Evolutionary conservation across 306 rosid genomes (phyloP).

Genomic region (Quercus bicolor): DNA sequence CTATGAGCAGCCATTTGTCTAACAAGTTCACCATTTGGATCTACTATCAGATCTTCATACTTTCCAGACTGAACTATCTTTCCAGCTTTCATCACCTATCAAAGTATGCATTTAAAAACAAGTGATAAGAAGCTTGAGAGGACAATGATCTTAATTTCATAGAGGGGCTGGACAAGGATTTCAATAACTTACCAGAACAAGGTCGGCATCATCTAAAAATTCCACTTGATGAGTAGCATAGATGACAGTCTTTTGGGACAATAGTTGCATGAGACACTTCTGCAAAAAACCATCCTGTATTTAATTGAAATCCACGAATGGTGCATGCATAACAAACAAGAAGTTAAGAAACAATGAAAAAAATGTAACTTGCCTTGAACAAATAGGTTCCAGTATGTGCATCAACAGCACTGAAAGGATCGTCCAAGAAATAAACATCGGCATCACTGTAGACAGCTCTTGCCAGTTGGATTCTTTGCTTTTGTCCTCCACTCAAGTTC

Average conservation of each 20-base stretch:
- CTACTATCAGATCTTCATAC: conserved; percentile 60
- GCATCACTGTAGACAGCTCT: conserved; percentile 84
- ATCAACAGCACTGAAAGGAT: conserved; percentile 96
- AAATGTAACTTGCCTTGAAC: conserved; percentile 52
- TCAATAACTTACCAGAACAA: conserved; percentile 54
- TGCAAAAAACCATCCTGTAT: conserved; percentile 39
- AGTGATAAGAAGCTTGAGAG: not conserved
- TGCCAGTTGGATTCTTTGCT: conserved; percentile 89
- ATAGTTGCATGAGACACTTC: conserved; percentile 76
- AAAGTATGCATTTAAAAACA: not conserved
- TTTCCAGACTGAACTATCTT: conserved; percentile 64
- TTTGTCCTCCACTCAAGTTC: conserved; percentile 94
- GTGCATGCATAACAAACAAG: conserved; percentile 6
- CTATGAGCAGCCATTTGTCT: conserved; percentile 81
- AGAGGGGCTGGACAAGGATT: conserved; percentile 2
- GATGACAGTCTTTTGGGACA: conserved; percentile 74
- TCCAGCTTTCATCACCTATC: conserved; percentile 80
- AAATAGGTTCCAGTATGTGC: conserved; percentile 81
- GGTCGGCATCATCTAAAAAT: conserved; percentile 79
- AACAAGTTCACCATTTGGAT: conserved; percentile 57
- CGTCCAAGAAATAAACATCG: conserved; percentile 83
- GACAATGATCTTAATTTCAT: not conserved
- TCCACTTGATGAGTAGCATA: conserved; percentile 91
- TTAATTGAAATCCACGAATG: conserved; percentile 1
- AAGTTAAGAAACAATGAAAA: not conserved